phyloP scores from a whole-genome alignment of 768 basidiomycete genomes.

The Pisolithus tinctorius region DNA sequence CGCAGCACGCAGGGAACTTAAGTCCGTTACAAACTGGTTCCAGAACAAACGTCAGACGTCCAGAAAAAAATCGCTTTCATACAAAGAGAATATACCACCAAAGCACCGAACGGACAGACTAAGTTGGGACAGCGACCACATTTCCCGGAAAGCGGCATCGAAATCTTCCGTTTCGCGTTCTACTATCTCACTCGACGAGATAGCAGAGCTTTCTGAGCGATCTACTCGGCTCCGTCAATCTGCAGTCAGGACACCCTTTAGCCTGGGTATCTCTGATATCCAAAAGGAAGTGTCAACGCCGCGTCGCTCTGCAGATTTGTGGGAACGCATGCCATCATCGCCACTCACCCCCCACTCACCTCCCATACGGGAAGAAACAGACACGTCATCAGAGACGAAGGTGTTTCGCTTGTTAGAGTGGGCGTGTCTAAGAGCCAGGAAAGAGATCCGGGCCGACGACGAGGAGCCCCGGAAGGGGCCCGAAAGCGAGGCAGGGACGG shows the following conservation, averaged over 20 bases:
- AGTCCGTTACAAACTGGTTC: conserved; percentile 75
- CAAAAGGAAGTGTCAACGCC: neutral
- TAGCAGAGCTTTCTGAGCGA: conserved; percentile 25
- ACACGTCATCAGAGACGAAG: conserved; percentile 28
- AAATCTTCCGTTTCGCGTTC: conserved; percentile 17
- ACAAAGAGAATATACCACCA: conserved; percentile 18
- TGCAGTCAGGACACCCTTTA: conserved; percentile 14
- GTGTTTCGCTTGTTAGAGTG: conserved; percentile 59
- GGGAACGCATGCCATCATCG: conserved; percentile 26
- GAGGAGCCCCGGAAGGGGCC: conserved; percentile 9
- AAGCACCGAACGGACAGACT: neutral
- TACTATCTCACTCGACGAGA: conserved; percentile 24
- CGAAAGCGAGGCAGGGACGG: conserved; percentile 10
- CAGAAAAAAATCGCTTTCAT: conserved; percentile 15
- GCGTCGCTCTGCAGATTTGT: conserved; percentile 17
- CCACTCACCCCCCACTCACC: conserved; percentile 14
- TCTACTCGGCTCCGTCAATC: conserved; percentile 11
- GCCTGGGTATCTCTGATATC: conserved; percentile 20
- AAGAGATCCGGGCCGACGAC: conserved; percentile 20
- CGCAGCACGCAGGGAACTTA: conserved; percentile 45
- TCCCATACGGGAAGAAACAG: conserved; percentile 18
- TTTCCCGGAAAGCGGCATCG: neutral
- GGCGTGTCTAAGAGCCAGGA: conserved; percentile 54
- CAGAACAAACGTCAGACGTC: conserved; percentile 69
- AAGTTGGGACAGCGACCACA: conserved; percentile 5